These are phyloP conservation scores for Yueomyces sp. DNA, from an alignment of 805 yeast species.

Conservation along the genomic window DNA sequence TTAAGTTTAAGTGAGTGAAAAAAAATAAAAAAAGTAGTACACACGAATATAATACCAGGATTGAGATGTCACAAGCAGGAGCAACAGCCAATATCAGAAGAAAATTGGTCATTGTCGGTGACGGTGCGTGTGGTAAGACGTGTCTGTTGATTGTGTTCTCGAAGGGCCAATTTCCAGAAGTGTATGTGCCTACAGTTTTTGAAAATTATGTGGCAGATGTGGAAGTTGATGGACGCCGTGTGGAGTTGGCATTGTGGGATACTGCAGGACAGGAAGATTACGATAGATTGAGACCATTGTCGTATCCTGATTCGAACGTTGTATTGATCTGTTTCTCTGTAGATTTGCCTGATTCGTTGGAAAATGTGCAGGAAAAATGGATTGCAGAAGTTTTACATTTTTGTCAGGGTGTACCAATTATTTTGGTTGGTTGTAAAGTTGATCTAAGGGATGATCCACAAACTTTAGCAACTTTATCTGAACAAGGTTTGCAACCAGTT, in stretches of 20 bases:
- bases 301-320: constrained; percentile 88
- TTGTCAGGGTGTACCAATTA: constrained; percentile 89
- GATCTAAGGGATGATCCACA: constrained; percentile 76
- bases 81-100: constrained; percentile 33
- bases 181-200: constrained; percentile 90
- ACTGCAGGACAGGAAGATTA: constrained; percentile 98
- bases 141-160: constrained; percentile 77
- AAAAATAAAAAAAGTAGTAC: neutral
- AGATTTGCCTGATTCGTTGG: constrained; percentile 83
- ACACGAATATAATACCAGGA: neutral
- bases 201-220: constrained; percentile 97
- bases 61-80: constrained; percentile 21
- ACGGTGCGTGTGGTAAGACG: constrained; percentile 96
- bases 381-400: constrained; percentile 85
- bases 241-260: constrained; percentile 93
- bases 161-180: constrained; percentile 86
- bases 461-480: constrained; percentile 61
- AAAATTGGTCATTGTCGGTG: constrained; percentile 90
- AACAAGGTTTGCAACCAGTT: constrained; percentile 70
- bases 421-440: constrained; percentile 82
- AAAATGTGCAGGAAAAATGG: constrained; percentile 93
- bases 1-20: no score
- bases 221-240: constrained; percentile 80
- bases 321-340: constrained; percentile 83
- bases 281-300: constrained; percentile 81